Percentiles rank a stretch among this genome's conserved stretches.
phyloP scores from a whole-genome alignment of 2,329 filamentous ascomycete genomes.

The Aspergillus persii region DNA sequence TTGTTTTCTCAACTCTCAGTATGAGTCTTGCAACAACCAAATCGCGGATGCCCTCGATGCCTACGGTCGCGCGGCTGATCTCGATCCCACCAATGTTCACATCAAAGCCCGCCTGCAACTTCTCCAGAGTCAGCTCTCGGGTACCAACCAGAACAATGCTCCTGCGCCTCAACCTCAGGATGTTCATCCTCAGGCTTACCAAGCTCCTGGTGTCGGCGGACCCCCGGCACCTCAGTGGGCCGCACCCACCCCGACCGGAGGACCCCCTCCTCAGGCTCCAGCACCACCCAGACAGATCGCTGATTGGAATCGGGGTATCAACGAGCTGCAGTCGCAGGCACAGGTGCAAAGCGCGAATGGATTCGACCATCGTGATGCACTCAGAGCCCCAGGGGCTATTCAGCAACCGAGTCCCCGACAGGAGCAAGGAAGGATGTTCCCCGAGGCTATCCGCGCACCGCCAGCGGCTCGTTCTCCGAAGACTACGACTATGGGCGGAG shows the following conservation, averaged over 20 bases:
- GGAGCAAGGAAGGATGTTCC: constrained; percentile 68
- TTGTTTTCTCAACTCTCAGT: constrained; percentile 51
- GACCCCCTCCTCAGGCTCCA: constrained; percentile 55
- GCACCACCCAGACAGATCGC: constrained; percentile 62
- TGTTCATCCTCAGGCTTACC: constrained; percentile 92
- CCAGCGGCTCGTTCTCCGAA: constrained; percentile 61
- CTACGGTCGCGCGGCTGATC: constrained; percentile 88
- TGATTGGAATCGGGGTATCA: constrained; percentile 67
- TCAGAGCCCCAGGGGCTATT: constrained; percentile 65
- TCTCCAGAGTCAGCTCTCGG: constrained; percentile 73
- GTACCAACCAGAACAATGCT: constrained; percentile 66
- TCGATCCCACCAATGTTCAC: constrained; percentile 89
- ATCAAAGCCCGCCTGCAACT: constrained; percentile 94
- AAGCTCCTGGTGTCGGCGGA: constrained; percentile 75
- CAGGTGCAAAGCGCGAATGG: constrained; percentile 59
- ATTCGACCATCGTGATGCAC: constrained; percentile 74
- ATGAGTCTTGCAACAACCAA: constrained; percentile 99
- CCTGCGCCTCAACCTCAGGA: constrained; percentile 80
- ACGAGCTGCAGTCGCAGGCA: constrained; percentile 67
- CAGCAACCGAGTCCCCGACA: constrained; percentile 74
- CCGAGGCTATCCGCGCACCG: constrained; percentile 59
- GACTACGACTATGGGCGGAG: constrained; percentile 46
- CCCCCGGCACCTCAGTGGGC: constrained; percentile 89
- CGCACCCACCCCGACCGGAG: constrained; percentile 59
- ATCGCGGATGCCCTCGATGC: constrained; percentile 94